Conservation (phyloP, 306 rosid genomes). For the Senna tora region DNA sequence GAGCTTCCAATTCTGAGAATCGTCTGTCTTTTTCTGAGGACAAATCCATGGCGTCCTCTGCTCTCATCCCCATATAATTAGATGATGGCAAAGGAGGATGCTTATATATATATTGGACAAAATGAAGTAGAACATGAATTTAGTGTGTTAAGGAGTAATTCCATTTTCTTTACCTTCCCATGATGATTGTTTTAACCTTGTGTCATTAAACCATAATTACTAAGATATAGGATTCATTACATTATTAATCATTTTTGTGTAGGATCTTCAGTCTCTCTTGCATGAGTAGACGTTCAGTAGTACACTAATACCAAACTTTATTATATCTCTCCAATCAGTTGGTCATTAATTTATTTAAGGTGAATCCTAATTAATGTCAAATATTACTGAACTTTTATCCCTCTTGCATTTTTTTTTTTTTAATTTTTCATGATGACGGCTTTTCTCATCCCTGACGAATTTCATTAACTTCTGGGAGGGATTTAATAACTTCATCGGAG, state of each 20-base stretch:
- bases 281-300: too few relatives aligned
- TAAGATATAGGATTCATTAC: not conserved
- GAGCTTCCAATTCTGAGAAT: conserved; percentile 52
- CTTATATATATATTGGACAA: too few relatives aligned
- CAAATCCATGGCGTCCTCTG: conserved; percentile 43
- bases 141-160: not conserved
- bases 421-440: not conserved
- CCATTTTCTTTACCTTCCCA: conserved; percentile 10
- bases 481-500: too few relatives aligned
- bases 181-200: conserved; percentile 3
- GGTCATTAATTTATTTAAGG: too few relatives aligned
- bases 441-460: too few relatives aligned
- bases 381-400: too few relatives aligned
- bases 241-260: not conserved
- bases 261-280: not conserved
- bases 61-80: conserved; percentile 39
- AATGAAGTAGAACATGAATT: not conserved
- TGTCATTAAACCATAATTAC: not conserved
- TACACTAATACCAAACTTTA: too few relatives aligned
- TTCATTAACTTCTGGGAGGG: too few relatives aligned
- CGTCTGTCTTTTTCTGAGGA: conserved; percentile 50
- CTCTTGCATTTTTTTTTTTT: too few relatives aligned
- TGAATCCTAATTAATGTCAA: too few relatives aligned
- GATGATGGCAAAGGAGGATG: not conserved
- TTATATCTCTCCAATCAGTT: too few relatives aligned